Conservation (phyloP, 2,329 filamentous ascomycete genomes). For the Verticillium tricorpus region DNA sequence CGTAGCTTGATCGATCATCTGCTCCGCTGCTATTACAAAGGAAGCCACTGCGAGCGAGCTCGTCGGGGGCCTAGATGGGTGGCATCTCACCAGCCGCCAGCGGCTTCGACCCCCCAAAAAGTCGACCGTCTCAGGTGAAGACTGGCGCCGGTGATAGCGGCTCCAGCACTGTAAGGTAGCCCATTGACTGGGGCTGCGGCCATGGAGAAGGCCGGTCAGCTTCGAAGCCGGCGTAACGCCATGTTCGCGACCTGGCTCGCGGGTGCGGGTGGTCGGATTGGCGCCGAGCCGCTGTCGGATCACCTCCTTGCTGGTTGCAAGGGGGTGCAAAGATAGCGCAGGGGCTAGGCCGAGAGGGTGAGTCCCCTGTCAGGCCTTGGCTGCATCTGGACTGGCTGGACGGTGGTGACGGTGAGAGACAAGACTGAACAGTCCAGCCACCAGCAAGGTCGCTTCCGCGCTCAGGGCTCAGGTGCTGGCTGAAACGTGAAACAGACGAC, state of each 20-base stretch:
- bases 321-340: neutral
- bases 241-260: neutral
- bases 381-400: neutral
- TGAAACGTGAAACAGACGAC: slow-evolving; percentile 11
- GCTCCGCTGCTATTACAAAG: neutral
- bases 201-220: neutral
- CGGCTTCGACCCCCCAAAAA: neutral
- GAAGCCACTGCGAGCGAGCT: neutral
- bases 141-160: neutral
- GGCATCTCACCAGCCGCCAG: neutral
- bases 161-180: neutral
- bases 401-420: neutral
- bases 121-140: neutral
- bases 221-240: neutral
- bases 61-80: neutral
- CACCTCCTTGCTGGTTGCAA: neutral
- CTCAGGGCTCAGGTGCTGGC: slow-evolving; percentile 1
- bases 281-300: neutral
- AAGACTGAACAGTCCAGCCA: neutral
- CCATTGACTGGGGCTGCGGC: neutral
- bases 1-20: neutral
- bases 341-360: neutral
- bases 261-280: neutral
- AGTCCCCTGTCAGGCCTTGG: neutral
- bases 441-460: slow-evolving; percentile 1